Evolutionary conservation across 345 rosid species (phyloP).

Genomic region (Kandelia obovata): DNA sequence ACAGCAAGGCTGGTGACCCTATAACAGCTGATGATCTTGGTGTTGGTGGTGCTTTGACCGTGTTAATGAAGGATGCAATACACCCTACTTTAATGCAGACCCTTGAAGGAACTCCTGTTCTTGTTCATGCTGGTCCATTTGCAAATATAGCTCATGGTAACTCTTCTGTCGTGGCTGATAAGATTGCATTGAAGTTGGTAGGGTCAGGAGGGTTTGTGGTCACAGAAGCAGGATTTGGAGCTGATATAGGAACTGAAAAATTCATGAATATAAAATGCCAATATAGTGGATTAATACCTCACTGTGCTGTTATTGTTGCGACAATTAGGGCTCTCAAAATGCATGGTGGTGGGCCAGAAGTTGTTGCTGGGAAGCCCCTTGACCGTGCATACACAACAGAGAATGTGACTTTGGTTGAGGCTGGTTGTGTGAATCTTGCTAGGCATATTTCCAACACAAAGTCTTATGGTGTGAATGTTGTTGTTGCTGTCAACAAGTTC

Average conservation of each 20-base stretch:
- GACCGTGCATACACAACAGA: conserved; percentile 81
- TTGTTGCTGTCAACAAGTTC: conserved; percentile 93
- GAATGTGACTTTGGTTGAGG: conserved; percentile 86
- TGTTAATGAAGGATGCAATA: conserved; percentile 94
- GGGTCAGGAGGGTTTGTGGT: conserved; percentile 97
- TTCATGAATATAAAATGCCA: conserved; percentile 95
- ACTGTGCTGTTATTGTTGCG: conserved; percentile 94
- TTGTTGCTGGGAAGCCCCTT: conserved; percentile 97
- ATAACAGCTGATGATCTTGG: conserved; percentile 99
- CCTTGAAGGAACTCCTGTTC: conserved; percentile 96
- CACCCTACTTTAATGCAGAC: conserved; percentile 98
- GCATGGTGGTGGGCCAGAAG: conserved; percentile 99
- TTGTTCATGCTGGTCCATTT: conserved; percentile 98
- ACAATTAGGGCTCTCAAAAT: conserved; percentile 96
- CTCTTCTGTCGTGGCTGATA: conserved; percentile 95
- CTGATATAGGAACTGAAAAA: conserved; percentile 96
- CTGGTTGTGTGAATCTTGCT: conserved; percentile 90
- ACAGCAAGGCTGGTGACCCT: conserved; percentile 91
- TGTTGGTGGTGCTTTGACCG: conserved; percentile 94
- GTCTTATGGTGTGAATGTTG: conserved; percentile 86
- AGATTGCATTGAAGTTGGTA: conserved; percentile 89
- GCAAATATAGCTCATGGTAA: conserved; percentile 99
- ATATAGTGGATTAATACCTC: conserved; percentile 83
- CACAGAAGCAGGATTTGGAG: conserved; percentile 98
- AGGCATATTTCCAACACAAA: conserved; percentile 87